Conservation (phyloP, 208 protist species). For the Phytomonas sp. region DNA sequence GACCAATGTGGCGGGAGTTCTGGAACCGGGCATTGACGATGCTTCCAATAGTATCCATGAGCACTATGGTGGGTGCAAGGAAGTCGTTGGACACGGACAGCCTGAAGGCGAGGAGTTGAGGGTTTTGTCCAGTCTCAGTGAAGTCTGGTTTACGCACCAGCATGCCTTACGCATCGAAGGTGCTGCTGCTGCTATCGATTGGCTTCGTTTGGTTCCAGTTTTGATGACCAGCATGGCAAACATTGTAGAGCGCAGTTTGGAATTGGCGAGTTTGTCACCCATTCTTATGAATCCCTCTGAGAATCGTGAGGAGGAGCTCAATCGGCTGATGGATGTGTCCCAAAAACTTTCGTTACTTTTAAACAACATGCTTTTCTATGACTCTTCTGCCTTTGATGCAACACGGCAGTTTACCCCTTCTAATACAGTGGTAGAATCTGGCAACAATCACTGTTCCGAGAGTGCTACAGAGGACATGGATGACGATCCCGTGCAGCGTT, state of each 20-base stretch:
- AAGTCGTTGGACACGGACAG: background rate
- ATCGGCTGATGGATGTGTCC: background rate
- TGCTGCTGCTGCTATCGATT: background rate
- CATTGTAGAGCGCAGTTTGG: background rate
- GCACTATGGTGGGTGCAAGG: background rate
- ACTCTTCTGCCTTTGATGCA: background rate
- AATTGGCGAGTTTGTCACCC: background rate
- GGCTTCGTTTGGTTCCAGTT: slow-evolving; percentile 1
- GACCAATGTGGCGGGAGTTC: background rate
- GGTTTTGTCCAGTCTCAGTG: background rate
- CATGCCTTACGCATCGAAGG: background rate
- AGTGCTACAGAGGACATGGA: background rate
- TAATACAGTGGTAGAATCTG: background rate
- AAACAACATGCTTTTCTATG: background rate
- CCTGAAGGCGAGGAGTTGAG: background rate
- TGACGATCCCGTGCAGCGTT: background rate
- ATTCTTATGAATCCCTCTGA: background rate
- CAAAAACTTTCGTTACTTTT: background rate
- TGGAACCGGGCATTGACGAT: background rate
- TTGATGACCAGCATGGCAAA: background rate
- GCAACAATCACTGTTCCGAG: background rate
- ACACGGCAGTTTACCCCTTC: background rate
- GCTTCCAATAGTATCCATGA: background rate
- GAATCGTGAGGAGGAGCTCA: background rate
- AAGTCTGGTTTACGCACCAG: background rate